These are phyloP conservation scores for Auriscalpium orientale DNA, from an alignment of 768 basidiomycete genomes.

Conservation along the genomic window DNA sequence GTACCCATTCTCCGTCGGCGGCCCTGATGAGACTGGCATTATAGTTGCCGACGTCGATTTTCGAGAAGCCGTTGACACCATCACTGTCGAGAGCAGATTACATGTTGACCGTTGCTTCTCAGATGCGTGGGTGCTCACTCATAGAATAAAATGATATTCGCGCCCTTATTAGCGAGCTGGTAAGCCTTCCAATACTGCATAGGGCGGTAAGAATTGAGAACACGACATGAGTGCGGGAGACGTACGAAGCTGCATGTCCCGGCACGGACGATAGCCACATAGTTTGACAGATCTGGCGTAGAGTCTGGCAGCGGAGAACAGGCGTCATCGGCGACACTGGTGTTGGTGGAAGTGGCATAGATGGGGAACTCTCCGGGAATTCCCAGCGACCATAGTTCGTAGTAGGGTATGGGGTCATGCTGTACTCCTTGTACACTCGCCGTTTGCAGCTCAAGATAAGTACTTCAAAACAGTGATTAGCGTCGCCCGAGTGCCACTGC, in stretches of 20 bases:
- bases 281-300: conserved; percentile 46
- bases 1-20: conserved; percentile 38
- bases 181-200: conserved; percentile 39
- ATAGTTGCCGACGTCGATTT: conserved; percentile 38
- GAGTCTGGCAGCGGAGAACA: conserved; percentile 47
- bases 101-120: too few species aligned
- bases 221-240: not conserved
- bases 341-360: conserved; percentile 52
- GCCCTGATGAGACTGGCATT: conserved; percentile 42
- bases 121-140: conserved; percentile 31
- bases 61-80: conserved; percentile 34
- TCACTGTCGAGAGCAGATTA: conserved; percentile 27
- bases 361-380: conserved; percentile 41
- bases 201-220: too few species aligned
- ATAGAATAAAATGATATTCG: conserved; percentile 41
- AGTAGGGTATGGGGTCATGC: conserved; percentile 48
- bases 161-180: conserved; percentile 49
- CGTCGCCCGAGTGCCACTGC: too few species aligned
- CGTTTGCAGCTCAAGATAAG: conserved; percentile 48
- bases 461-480: conserved; percentile 23
- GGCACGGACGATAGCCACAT: conserved; percentile 48
- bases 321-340: conserved; percentile 46
- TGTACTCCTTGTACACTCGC: conserved; percentile 42
- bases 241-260: conserved; percentile 50
- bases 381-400: conserved; percentile 39